A percentile compares a stretch with the other conserved stretches of the same genome.
Evolutionary conservation across 495 filamentous ascomycete genomes (phyloP).

Genomic region (Choiromyces venosus): DNA sequence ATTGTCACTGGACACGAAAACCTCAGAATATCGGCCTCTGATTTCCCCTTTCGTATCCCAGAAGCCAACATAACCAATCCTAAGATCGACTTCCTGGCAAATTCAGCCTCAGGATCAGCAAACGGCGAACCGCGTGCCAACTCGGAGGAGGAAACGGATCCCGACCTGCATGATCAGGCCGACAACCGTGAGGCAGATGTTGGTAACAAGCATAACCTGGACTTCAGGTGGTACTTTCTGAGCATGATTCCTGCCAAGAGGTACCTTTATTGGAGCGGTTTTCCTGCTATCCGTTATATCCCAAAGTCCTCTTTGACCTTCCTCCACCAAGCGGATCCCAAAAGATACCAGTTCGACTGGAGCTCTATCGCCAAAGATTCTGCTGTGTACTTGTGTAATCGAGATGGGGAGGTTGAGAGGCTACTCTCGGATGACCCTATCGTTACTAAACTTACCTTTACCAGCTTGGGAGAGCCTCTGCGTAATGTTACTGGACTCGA

Average conservation of each 20-base stretch:
- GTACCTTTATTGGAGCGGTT: conserved; percentile 30
- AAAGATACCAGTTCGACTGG: conserved; percentile 20
- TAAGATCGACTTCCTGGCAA: conserved; percentile 10
- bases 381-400: conserved; percentile 25
- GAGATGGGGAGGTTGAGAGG: conserved; percentile 13
- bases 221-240: conserved; percentile 11
- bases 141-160: conserved; percentile 10
- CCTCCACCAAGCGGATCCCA: conserved; percentile 6
- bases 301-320: conserved; percentile 21
- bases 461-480: conserved; percentile 27
- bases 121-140: conserved; percentile 1
- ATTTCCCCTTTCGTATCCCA: conserved; percentile 9
- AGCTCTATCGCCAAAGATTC: conserved; percentile 12
- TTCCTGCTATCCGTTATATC: neutral
- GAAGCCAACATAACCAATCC: conserved; percentile 6
- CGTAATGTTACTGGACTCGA: conserved; percentile 9
- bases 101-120: neutral
- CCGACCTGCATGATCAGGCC: conserved; percentile 15
- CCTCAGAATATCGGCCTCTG: conserved; percentile 12
- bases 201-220: conserved; percentile 11
- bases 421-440: conserved; percentile 20
- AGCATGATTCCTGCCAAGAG: conserved; percentile 12
- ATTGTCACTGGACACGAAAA: conserved; percentile 25
- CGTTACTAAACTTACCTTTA: conserved; percentile 25
- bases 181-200: conserved; percentile 4